Evolutionary conservation across 768 basidiomycete species (phyloP).

Genomic region (Lentinula detonsa): DNA sequence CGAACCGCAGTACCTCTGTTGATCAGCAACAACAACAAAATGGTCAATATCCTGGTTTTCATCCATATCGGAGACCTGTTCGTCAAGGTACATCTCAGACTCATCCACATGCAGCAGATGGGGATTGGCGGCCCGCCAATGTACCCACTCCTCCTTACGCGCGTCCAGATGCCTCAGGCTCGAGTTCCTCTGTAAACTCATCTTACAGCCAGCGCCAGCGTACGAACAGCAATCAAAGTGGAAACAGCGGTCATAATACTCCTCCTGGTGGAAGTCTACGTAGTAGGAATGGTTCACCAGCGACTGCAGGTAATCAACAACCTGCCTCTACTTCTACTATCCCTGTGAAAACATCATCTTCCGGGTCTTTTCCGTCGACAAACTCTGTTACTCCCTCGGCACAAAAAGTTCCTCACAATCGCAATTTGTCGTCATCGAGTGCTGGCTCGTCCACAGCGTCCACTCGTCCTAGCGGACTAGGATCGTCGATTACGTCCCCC

Average conservation of each 20-base stretch:
- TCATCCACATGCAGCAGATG: slow-evolving; percentile 18
- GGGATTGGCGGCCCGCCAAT: slow-evolving; percentile 45
- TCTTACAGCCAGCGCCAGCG: slow-evolving; percentile 50
- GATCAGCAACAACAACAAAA: slow-evolving; percentile 31
- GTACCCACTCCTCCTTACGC: slow-evolving; percentile 73
- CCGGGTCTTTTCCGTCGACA: slow-evolving; percentile 19
- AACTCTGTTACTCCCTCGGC: slow-evolving; percentile 11
- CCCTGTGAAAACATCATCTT: slow-evolving; percentile 11
- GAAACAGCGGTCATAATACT: slow-evolving; percentile 33
- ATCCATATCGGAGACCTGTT: slow-evolving; percentile 75
- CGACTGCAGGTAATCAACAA: slow-evolving; percentile 20
- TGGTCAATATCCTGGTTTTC: slow-evolving; percentile 54
- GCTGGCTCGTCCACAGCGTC: slow-evolving; percentile 35
- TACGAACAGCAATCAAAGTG: slow-evolving; percentile 68
- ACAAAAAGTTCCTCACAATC: slow-evolving; percentile 33
- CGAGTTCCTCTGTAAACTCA: slow-evolving; percentile 75
- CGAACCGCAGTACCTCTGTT: slow-evolving; percentile 32
- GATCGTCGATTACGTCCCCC: slow-evolving; percentile 26
- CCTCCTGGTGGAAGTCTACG: slow-evolving; percentile 27
- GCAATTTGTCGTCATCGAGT: slow-evolving; percentile 36
- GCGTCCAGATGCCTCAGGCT: slow-evolving; percentile 73
- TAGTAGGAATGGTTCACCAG: slow-evolving; percentile 28
- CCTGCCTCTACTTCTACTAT: slow-evolving; percentile 7
- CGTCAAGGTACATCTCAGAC: slow-evolving; percentile 36
- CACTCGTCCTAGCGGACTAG: slow-evolving; percentile 22